phyloP scores from a whole-genome alignment of 371 early-diverging fungal species.

The Batrachochytrium dendrobatidis region DNA sequence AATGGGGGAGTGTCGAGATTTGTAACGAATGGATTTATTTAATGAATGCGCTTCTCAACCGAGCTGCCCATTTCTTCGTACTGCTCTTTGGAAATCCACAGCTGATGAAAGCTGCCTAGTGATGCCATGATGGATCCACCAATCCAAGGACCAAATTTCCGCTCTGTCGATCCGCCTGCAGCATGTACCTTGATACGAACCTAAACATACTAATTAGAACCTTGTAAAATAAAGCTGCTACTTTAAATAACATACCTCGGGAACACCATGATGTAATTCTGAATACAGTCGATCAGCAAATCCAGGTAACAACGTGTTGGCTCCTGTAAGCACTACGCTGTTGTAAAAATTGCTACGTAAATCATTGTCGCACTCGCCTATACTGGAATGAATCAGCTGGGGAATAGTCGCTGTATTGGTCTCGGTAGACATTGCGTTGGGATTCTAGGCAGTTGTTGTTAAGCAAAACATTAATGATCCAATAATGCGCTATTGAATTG shows the following conservation, averaged over 20 bases:
- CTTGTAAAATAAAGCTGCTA: background rate
- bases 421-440: background rate
- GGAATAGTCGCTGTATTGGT: conserved; percentile 20
- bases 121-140: conserved; percentile 95
- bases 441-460: background rate
- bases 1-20: too few species aligned
- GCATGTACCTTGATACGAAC: conserved; percentile 66
- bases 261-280: conserved; percentile 41
- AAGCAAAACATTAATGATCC: too few species aligned
- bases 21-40: too few species aligned
- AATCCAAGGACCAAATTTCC: conserved; percentile 87
- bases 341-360: conserved; percentile 69
- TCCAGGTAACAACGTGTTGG: conserved; percentile 76
- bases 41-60: conserved; percentile 69
- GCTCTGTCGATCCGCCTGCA: conserved; percentile 68
- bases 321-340: conserved; percentile 86
- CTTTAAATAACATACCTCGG: conserved; percentile 7
- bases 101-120: conserved; percentile 90
- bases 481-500: too few species aligned
- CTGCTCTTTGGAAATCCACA: conserved; percentile 92
- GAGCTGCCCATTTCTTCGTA: conserved; percentile 83
- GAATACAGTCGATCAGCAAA: conserved; percentile 78
- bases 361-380: conserved; percentile 76
- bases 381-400: conserved; percentile 59
- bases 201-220: conserved; percentile 2